Evolutionary conservation across 495 filamentous ascomycete genomes (phyloP).

Genomic region (Talaromyces borbonicus): DNA sequence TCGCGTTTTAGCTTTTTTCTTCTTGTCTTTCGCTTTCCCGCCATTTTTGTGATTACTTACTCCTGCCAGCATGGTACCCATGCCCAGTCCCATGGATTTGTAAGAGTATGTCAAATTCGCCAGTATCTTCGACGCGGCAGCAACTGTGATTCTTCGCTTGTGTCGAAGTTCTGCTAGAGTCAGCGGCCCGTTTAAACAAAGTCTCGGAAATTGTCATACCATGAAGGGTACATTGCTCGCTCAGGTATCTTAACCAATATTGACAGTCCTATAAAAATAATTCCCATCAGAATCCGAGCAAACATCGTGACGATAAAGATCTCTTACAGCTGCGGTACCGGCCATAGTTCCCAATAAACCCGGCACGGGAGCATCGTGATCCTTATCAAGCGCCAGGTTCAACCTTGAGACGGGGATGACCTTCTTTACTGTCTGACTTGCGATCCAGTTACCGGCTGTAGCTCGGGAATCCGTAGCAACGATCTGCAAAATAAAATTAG

Average conservation of each 20-base stretch:
- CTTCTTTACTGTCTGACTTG: slow-evolving; percentile 98
- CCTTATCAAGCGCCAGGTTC: slow-evolving; percentile 37
- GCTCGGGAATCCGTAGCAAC: slow-evolving; percentile 96
- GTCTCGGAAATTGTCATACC: slow-evolving; percentile 25
- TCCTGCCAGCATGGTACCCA: slow-evolving; percentile 99
- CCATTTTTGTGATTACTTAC: slow-evolving; percentile 40
- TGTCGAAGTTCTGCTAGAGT: slow-evolving; percentile 65
- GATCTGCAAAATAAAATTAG: slow-evolving; percentile 39
- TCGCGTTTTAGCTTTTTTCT: background rate
- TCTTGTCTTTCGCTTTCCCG: too few relatives aligned
- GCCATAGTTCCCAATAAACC: slow-evolving; percentile 95
- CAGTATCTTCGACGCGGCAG: slow-evolving; percentile 95
- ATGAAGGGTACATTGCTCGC: slow-evolving; percentile 97
- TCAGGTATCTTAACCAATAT: slow-evolving; percentile 98
- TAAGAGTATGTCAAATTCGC: slow-evolving; percentile 96
- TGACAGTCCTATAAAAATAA: slow-evolving; percentile 67
- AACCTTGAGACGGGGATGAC: slow-evolving; percentile 59
- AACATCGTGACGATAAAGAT: background rate
- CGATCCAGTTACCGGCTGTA: slow-evolving; percentile 96
- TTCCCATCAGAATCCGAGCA: slow-evolving; percentile 7
- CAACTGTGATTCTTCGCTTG: slow-evolving; percentile 96
- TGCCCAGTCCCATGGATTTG: slow-evolving; percentile 94
- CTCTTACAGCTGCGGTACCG: slow-evolving; percentile 80
- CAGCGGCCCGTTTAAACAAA: background rate
- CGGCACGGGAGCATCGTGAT: slow-evolving; percentile 64